These are phyloP conservation scores for Epichloe gansuensis DNA, from an alignment of 2,329 filamentous ascomycete genomes.

Conservation along the genomic window DNA sequence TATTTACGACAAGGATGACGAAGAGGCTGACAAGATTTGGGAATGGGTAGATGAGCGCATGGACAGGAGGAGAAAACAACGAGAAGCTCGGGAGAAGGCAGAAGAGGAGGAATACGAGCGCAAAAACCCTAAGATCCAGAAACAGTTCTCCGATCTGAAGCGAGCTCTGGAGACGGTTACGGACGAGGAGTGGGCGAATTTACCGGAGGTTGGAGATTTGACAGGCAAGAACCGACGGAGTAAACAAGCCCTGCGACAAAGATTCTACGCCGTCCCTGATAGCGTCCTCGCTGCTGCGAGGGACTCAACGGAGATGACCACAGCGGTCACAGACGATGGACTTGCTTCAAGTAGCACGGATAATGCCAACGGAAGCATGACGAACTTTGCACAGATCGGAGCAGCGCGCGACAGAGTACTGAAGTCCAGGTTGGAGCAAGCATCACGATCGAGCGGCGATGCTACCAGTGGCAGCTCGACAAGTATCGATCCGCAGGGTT, in stretches of 20 bases:
- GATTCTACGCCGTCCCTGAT: conserved; percentile 94
- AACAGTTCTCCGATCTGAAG: conserved; percentile 95
- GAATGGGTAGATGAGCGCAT: conserved; percentile 94
- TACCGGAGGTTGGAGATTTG: conserved; percentile 92
- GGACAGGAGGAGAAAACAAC: conserved; percentile 79
- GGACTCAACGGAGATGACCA: conserved; percentile 69
- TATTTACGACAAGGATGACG: conserved; percentile 93
- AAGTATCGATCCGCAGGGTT: conserved; percentile 88
- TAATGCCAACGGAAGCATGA: conserved; percentile 75
- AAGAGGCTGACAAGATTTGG: conserved; percentile 94
- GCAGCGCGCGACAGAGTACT: conserved; percentile 92
- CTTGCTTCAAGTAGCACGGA: conserved; percentile 25
- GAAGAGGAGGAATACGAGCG: conserved; percentile 92
- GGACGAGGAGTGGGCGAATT: conserved; percentile 90
- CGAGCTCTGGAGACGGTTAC: conserved; percentile 75
- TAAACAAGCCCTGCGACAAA: conserved; percentile 68
- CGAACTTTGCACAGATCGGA: conserved; percentile 95
- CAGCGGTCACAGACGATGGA: conserved; percentile 76
- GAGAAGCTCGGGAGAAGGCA: conserved; percentile 85
- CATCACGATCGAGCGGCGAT: conserved; percentile 54
- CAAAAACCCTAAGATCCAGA: conserved; percentile 95
- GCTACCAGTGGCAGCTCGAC: conserved; percentile 69
- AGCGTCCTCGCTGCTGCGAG: conserved; percentile 82
- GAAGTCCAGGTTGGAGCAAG: conserved; percentile 85
- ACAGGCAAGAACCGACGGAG: conserved; percentile 84